These are phyloP conservation scores for Dipteronia sinensis DNA, from an alignment of 345 rosid species.

Conservation along the genomic window DNA sequence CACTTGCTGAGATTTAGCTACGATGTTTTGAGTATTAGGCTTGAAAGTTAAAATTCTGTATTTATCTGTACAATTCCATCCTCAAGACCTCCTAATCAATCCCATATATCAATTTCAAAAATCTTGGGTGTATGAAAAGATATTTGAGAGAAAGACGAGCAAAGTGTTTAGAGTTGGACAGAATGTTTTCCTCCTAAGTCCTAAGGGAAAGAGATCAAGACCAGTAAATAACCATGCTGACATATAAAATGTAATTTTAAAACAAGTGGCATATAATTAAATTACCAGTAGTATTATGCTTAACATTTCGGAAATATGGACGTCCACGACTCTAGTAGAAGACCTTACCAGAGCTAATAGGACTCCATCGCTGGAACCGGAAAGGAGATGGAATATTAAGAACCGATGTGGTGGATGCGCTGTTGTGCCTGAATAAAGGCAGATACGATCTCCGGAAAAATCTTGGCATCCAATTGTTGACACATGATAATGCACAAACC, in stretches of 20 bases:
- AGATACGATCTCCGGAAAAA: constrained; percentile 69
- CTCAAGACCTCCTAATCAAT: not conserved
- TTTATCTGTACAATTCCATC: not conserved
- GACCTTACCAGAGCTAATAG: constrained; percentile 66
- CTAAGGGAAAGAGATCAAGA: not conserved
- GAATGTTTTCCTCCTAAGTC: not conserved
- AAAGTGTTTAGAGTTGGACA: not conserved
- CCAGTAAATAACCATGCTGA: not conserved
- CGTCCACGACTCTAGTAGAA: constrained; percentile 16
- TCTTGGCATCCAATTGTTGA: constrained; percentile 69
- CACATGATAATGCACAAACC: constrained; percentile 71
- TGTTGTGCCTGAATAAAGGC: constrained; percentile 72
- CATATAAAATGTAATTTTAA: not conserved
- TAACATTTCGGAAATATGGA: not conserved
- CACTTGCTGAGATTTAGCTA: not conserved
- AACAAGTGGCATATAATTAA: not conserved
- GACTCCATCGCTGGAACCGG: constrained; percentile 87
- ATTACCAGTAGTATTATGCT: not conserved
- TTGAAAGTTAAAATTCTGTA: not conserved
- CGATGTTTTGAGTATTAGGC: not conserved
- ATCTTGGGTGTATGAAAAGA: not conserved
- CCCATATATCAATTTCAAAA: not conserved
- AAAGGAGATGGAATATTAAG: constrained; percentile 82
- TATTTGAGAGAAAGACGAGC: not conserved
- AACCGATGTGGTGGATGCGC: constrained; percentile 60